phyloP scores from a whole-genome alignment of 768 basidiomycete genomes.

The Hebeloma cylindrosporum region DNA sequence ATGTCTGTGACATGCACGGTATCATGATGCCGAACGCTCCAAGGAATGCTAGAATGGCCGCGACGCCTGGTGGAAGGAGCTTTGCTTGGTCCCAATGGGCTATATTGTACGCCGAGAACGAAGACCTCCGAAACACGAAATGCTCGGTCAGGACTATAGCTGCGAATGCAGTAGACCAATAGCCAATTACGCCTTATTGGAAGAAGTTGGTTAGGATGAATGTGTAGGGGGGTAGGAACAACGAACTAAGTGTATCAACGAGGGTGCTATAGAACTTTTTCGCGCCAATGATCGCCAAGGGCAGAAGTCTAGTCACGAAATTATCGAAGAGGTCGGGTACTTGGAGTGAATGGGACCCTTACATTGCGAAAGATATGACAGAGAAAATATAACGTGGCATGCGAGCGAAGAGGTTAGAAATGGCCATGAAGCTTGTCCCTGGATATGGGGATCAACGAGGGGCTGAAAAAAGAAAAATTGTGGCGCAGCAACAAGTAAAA shows the following conservation, averaged over 20 bases:
- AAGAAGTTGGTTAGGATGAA: neutral
- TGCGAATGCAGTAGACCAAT: constrained; percentile 58
- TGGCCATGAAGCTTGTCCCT: constrained; percentile 64
- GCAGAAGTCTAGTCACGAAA: constrained; percentile 49
- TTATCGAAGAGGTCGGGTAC: neutral
- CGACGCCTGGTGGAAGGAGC: constrained; percentile 59
- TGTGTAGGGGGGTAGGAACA: constrained; percentile 5
- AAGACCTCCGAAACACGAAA: constrained; percentile 53
- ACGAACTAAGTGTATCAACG: constrained; percentile 60
- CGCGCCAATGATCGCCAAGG: constrained; percentile 68
- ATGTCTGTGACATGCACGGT: constrained; percentile 69
- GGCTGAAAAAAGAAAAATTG: neutral
- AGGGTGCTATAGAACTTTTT: constrained; percentile 64
- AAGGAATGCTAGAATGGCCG: constrained; percentile 53
- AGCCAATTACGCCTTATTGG: constrained; percentile 45
- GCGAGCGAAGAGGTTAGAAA: constrained; percentile 50
- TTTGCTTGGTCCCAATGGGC: constrained; percentile 54
- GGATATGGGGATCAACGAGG: neutral
- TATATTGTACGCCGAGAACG: constrained; percentile 48
- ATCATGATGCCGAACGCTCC: constrained; percentile 57
- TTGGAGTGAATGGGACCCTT: constrained; percentile 22
- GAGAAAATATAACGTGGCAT: constrained; percentile 73
- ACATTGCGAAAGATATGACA: constrained; percentile 67
- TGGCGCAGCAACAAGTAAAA: neutral
- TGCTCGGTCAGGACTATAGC: constrained; percentile 68